Evolutionary conservation across 176 grass and related monocot species (phyloP).

Genomic region (Phyllostachys edulis): DNA sequence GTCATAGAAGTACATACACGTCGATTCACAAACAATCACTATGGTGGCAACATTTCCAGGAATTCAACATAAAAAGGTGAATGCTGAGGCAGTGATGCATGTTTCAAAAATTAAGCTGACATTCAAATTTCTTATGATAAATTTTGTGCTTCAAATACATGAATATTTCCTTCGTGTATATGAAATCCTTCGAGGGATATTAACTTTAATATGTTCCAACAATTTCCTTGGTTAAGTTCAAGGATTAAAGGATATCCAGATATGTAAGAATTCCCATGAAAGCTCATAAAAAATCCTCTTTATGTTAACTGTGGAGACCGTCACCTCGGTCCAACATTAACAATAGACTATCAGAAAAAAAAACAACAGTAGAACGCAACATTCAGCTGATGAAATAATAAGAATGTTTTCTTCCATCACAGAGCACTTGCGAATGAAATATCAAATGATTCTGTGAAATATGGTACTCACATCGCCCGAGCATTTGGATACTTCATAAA

Average conservation of each 20-base stretch:
- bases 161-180: background rate
- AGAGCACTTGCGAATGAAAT: background rate
- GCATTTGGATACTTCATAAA: constrained; percentile 86
- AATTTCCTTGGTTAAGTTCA: background rate
- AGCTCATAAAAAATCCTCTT: background rate
- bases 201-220: background rate
- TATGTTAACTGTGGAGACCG: background rate
- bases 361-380: background rate
- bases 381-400: background rate
- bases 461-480: constrained; percentile 75
- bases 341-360: background rate
- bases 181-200: background rate
- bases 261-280: background rate
- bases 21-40: background rate
- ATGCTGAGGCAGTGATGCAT: background rate
- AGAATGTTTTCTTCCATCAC: background rate
- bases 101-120: background rate
- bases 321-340: background rate
- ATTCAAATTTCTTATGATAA: background rate
- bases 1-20: background rate
- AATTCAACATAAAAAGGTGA: background rate
- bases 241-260: background rate
- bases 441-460: background rate
- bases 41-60: background rate
- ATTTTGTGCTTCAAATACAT: background rate